These are phyloP conservation scores for Cyanidioschyzon merolae DNA, from an alignment of 23 red algal genomes.

Conservation along the genomic window DNA sequence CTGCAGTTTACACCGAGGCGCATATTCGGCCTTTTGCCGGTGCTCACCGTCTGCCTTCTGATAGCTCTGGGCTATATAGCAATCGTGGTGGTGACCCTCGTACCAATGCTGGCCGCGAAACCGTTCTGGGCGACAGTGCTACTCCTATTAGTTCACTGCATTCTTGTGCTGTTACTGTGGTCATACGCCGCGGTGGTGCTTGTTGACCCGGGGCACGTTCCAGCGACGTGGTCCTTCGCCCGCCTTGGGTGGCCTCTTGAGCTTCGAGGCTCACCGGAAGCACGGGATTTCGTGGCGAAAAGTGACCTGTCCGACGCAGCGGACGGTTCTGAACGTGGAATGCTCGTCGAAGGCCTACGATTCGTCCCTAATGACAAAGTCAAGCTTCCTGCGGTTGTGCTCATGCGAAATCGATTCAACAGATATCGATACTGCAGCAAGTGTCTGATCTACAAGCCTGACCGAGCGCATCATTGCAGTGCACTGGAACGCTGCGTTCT, in stretches of 20 bases:
- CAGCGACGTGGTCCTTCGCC: not conserved
- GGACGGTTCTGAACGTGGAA: not conserved
- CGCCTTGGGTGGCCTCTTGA: not conserved
- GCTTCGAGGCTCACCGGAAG: not conserved
- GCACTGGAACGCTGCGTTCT: constrained; percentile 64
- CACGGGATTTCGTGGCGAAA: not conserved
- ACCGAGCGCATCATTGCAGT: constrained; percentile 78
- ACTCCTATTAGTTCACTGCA: not conserved
- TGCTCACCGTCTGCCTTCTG: not conserved
- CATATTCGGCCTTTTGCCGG: not conserved
- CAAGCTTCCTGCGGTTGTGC: constrained; percentile 24
- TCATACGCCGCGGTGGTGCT: not conserved
- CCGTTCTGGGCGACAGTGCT: not conserved
- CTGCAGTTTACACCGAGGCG: not conserved
- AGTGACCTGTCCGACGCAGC: not conserved
- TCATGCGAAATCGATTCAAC: constrained; percentile 48
- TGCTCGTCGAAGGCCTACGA: not conserved
- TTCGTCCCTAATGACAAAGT: constrained; percentile 1
- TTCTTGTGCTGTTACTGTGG: not conserved
- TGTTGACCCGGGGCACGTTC: not conserved
- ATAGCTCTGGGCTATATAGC: not conserved
- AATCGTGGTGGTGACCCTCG: not conserved
- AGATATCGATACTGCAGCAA: constrained; percentile 59
- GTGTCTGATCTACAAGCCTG: constrained; percentile 70
- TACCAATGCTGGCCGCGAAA: not conserved